Evolutionary conservation across 139 green algal species (phyloP).

Genomic region (Chlorella sp.): DNA sequence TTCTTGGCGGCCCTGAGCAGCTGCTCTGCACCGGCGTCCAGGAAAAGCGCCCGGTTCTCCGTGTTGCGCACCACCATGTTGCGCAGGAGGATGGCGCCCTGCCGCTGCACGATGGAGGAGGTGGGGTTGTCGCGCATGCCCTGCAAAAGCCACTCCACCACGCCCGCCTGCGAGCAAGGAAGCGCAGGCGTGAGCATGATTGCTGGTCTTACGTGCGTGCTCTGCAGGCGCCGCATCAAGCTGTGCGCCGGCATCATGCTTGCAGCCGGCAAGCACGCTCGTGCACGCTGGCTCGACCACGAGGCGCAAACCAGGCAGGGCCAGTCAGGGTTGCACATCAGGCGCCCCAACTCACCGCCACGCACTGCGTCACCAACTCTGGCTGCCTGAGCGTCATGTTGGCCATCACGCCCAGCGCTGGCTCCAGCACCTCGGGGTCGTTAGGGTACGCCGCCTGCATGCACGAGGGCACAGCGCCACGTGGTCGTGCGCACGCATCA

Average conservation of each 20-base stretch:
- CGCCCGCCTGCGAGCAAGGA: conserved; percentile 21
- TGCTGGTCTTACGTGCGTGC: too few species aligned
- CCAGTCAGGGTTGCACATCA: too few species aligned
- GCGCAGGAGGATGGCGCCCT: conserved; percentile 70
- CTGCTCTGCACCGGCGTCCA: conserved; percentile 54
- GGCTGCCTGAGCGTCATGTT: conserved; percentile 71
- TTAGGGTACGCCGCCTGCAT: conserved; percentile 17
- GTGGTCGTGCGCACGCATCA: too few species aligned
- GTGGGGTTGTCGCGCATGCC: conserved; percentile 10
- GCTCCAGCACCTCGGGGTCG: conserved; percentile 39
- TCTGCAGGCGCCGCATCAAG: too few species aligned
- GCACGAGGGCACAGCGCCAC: neutral
- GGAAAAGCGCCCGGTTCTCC: conserved; percentile 51
- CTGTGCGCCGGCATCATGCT: too few species aligned
- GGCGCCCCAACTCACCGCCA: conserved; percentile 4
- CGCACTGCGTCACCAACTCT: conserved; percentile 24
- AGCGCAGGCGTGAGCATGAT: too few species aligned
- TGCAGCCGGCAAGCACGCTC: too few species aligned
- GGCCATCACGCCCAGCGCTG: conserved; percentile 63
- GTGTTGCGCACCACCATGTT: conserved; percentile 72
- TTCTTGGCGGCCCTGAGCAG: conserved; percentile 50
- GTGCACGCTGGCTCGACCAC: too few species aligned
- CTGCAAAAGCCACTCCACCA: conserved; percentile 25
- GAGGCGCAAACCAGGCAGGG: too few species aligned
- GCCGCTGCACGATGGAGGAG: conserved; percentile 27